These are phyloP conservation scores for Onygenales sp. DNA, from an alignment of 2,329 filamentous ascomycete genomes.

Conservation along the genomic window DNA sequence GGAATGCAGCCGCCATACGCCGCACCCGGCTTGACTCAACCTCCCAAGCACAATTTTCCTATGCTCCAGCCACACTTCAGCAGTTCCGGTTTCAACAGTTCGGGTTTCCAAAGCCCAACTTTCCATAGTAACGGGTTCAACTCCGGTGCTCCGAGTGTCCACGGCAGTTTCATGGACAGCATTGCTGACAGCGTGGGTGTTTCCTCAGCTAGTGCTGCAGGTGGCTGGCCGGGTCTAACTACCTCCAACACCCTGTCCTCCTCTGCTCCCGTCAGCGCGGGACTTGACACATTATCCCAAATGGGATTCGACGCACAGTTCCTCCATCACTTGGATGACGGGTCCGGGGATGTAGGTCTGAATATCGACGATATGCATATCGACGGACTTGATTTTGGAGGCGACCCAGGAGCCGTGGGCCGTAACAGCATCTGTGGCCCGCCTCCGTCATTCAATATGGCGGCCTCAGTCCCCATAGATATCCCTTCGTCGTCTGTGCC, in stretches of 20 bases:
- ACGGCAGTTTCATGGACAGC: conserved; percentile 20
- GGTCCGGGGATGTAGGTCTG: conserved; percentile 24
- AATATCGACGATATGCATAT: conserved; percentile 22
- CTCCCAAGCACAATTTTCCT: conserved; percentile 23
- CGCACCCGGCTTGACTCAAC: conserved; percentile 22
- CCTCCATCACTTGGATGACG: conserved; percentile 26
- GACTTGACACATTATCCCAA: conserved; percentile 25
- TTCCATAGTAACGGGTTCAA: conserved; percentile 22
- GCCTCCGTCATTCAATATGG: neutral
- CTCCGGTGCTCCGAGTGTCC: conserved; percentile 27
- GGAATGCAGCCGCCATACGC: conserved; percentile 36
- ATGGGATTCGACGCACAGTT: conserved; percentile 31
- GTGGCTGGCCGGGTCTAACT: conserved; percentile 9
- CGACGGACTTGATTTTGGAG: conserved; percentile 7
- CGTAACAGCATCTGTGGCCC: neutral
- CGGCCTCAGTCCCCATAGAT: neutral
- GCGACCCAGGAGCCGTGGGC: neutral
- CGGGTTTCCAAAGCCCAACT: conserved; percentile 25
- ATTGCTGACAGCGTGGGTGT: conserved; percentile 18
- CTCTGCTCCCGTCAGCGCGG: conserved; percentile 21
- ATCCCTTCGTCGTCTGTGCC: neutral
- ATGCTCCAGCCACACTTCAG: conserved; percentile 11
- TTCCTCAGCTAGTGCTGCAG: conserved; percentile 24
- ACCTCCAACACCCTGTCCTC: conserved; percentile 15
- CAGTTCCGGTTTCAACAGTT: conserved; percentile 19